These are phyloP conservation scores for Rhizoclosmatium sp. DNA, from an alignment of 192 early-diverging fungal species.

Conservation along the genomic window DNA sequence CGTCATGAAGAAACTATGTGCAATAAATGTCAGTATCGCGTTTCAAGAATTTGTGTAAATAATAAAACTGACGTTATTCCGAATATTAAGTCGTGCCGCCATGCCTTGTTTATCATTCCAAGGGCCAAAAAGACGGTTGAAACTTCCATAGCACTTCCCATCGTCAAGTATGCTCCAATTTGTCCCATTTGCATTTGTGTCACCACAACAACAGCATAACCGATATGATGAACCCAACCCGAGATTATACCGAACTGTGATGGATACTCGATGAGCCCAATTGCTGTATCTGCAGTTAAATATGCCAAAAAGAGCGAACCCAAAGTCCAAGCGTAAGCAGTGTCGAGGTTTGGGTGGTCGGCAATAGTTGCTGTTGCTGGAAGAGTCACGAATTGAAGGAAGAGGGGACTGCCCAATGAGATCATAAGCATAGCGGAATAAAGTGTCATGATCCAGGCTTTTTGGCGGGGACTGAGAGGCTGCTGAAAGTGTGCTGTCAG, in stretches of 20 bases:
- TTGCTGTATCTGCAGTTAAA: constrained; percentile 56
- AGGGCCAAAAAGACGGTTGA: constrained; percentile 67
- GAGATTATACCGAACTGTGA: constrained; percentile 61
- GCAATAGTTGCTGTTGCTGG: constrained; percentile 3
- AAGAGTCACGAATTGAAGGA: constrained; percentile 4
- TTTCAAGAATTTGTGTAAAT: not conserved
- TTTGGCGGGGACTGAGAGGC: constrained; percentile 3
- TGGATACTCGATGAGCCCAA: constrained; percentile 62
- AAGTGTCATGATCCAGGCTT: constrained; percentile 20
- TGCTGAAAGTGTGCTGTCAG: not conserved
- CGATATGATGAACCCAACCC: constrained; percentile 70
- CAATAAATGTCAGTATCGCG: not conserved
- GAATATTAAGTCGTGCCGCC: constrained; percentile 63
- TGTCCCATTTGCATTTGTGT: constrained; percentile 57
- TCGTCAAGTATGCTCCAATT: constrained; percentile 29
- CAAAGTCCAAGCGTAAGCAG: constrained; percentile 11
- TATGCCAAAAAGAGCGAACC: constrained; percentile 61
- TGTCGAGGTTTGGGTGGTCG: constrained; percentile 11
- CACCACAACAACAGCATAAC: constrained; percentile 54
- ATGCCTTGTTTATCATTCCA: constrained; percentile 54
- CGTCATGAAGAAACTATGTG: constrained; percentile 34
- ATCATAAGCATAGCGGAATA: constrained; percentile 5
- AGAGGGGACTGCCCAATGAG: not conserved
- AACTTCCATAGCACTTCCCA: constrained; percentile 51
- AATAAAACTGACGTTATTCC: constrained; percentile 30